Base-by-base conservation (phyloP, 75 land plant genomes). In the Picea glauca region DNA sequence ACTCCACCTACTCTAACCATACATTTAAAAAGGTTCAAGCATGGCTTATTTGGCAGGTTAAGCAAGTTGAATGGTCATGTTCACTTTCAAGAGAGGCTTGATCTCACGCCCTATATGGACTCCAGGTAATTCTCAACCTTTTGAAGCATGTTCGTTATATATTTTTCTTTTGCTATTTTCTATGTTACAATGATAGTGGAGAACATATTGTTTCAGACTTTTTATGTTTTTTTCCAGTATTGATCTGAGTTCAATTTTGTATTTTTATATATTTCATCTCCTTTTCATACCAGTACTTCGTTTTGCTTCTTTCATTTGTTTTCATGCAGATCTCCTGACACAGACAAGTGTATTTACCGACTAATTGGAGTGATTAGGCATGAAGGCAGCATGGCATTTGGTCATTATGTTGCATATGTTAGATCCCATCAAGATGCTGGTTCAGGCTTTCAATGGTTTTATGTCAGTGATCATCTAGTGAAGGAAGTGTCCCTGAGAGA, bases 381-480 rank as follows among this genome's bases (percentile, higher is more conserved):
- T 79, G 81, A 80, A 17, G 99, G 99, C 9, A 85, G 82, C 63
- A 93, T 96, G 96, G 83, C 86, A 64, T 87, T 89, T 2, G 99
- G 99, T 12, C 99, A 96, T 58, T 96, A 96, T 78, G 86, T 96
- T 81, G 99, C 99, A 70, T 96, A 91, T 81, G 90, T 96, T 1
- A 90, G 90, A 81, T 86, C 87, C 33, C 67, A 80, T 4, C 62
- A 76, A 18, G 61, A 67, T 2, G 26, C 26, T 26, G 81, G 43
- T 13, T 32, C 38, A 13, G 79, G 20, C 2, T 21, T 66, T 35
- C 35, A 46, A 30, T 96, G 99, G 99, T 93, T 87, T 76, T 81
- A 93, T 79, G 83, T 87, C 40, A 93, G 96, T 68, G 99, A 96
- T 81, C 79, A 90, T 8, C 76, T 81, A 72, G 93, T 96, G 1